A percentile compares a stretch with the other conserved stretches of the same genome.
phyloP scores from a whole-genome alignment of 768 basidiomycete genomes.

The Russula compacta region DNA sequence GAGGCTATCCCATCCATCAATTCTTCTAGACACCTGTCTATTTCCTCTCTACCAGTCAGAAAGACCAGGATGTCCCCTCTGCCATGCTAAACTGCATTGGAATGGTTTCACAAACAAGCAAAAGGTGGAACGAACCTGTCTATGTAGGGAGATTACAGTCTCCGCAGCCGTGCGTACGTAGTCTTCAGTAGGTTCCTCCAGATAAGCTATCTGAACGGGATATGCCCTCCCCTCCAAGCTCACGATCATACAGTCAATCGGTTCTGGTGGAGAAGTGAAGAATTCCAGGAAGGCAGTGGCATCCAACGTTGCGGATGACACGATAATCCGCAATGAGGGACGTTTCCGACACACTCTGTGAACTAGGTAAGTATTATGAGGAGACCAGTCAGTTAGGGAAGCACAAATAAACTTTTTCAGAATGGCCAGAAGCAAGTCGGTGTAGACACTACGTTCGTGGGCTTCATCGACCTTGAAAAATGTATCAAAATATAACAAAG shows the following conservation, averaged over 20 bases:
- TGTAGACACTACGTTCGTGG: constrained; percentile 93
- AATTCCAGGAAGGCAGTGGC: constrained; percentile 84
- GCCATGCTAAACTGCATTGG: constrained; percentile 44
- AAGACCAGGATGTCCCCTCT: constrained; percentile 90
- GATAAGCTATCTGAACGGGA: constrained; percentile 89
- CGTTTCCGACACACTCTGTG: constrained; percentile 84
- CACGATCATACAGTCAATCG: constrained; percentile 71
- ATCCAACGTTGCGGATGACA: constrained; percentile 96
- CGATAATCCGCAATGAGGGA: constrained; percentile 79
- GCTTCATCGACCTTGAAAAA: constrained; percentile 82
- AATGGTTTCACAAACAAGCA: background rate
- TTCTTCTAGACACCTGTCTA: constrained; percentile 78
- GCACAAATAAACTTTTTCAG: constrained; percentile 67
- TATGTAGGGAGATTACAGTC: constrained; percentile 72
- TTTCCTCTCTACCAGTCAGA: constrained; percentile 92
- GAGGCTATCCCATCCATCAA: constrained; percentile 50
- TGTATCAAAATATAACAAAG: background rate
- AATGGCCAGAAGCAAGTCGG: constrained; percentile 84
- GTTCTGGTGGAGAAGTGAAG: constrained; percentile 58
- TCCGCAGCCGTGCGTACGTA: constrained; percentile 78
- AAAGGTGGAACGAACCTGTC: constrained; percentile 42
- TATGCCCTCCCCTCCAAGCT: constrained; percentile 91
- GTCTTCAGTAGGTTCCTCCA: constrained; percentile 66
- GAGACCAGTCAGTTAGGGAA: background rate
- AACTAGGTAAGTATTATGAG: background rate